A percentile compares a stretch with the other conserved stretches of the same genome.
These are phyloP conservation scores for Ascochyta lentis DNA, from an alignment of 2,329 filamentous ascomycete species.

Conservation along the genomic window DNA sequence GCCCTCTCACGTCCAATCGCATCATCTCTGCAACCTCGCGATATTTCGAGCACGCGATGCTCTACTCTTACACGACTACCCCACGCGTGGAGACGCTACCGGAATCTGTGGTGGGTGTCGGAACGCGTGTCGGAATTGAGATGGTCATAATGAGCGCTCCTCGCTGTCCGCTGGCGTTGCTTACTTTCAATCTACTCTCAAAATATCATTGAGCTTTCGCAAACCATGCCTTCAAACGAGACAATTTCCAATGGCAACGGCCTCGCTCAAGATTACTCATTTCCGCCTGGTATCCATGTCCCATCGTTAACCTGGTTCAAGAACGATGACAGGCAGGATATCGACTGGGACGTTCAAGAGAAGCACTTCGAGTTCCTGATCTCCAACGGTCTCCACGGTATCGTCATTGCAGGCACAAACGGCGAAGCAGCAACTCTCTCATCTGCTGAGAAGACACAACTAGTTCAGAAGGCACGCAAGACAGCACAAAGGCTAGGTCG, in stretches of 20 bases:
- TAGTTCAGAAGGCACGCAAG: slow-evolving; percentile 50
- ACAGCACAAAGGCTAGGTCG: slow-evolving; percentile 45
- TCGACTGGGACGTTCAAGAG: slow-evolving; percentile 63
- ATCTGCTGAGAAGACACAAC: slow-evolving; percentile 48
- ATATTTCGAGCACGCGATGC: slow-evolving; percentile 3
- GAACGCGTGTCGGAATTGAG: slow-evolving; percentile 25
- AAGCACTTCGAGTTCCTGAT: slow-evolving; percentile 63
- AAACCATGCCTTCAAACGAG: slow-evolving; percentile 40
- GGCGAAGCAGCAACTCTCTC: slow-evolving; percentile 54
- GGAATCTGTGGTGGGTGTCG: slow-evolving; percentile 26
- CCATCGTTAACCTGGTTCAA: slow-evolving; percentile 64
- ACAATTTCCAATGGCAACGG: slow-evolving; percentile 33
- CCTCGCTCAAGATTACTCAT: slow-evolving; percentile 44
- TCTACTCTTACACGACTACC: slow-evolving; percentile 3
- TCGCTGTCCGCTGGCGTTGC: slow-evolving; percentile 14
- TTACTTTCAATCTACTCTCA: neutral
- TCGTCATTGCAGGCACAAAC: slow-evolving; percentile 55
- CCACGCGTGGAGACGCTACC: slow-evolving; percentile 21
- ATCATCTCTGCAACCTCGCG: slow-evolving; percentile 7
- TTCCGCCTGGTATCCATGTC: slow-evolving; percentile 63
- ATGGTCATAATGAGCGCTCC: slow-evolving; percentile 23
- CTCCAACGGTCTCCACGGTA: slow-evolving; percentile 60
- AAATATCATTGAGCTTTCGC: neutral
- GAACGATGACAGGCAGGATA: slow-evolving; percentile 56
- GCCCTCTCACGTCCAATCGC: slow-evolving; percentile 17